Base-by-base conservation (phyloP, 805 yeast species). In the Wickerhamomyces ciferrii region DNA sequence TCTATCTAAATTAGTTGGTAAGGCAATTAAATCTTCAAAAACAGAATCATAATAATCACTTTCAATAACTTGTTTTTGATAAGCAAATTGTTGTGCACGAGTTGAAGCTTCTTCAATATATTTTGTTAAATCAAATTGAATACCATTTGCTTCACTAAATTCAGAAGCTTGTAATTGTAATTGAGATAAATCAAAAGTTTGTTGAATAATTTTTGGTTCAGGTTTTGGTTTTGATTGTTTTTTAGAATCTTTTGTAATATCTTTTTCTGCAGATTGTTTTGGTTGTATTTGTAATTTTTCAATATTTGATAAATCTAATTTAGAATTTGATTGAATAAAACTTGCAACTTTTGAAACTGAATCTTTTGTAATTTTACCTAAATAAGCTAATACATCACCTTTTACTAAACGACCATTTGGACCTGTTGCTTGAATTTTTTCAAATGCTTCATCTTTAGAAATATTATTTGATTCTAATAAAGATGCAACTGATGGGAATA, bases 341-440 rank as follows among this genome's bases (percentile, higher is more conserved):
- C 77, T 67, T 6, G 86, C 71, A 48, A 91, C 72, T 19, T 68
- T 62, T 18, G 66, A 56, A 21, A 81, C 80, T 7, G 83, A 67
- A 9, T 77, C 81, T 35, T 69, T 56, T 11, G 87, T 66, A 45
- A 91, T 85, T 50, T 76, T 66, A 25, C 98, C 97, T 44, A 91
- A 59, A 61, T 79, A 81, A 0, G 95, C 94, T 53, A 91, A 73
- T 1, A 91, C 92, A 64, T 92, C 99, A 52, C 98, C 98, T 68
- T 86, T 87, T 52, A 92, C 73, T 37, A 92, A 63, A 59, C 96
- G 77, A 10, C 98, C 98, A 47, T 82, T 76, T 25, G 95, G 95
- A 19, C 98, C 99, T 1, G 96, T 75, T 8, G 97, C 95, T 37
- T 78, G 70, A 56, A 92, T 87, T 52, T 83, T 80, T 9, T 70